Conservation (phyloP, 2,329 filamentous ascomycete genomes). For the Byssoonygena ceratinophila region DNA sequence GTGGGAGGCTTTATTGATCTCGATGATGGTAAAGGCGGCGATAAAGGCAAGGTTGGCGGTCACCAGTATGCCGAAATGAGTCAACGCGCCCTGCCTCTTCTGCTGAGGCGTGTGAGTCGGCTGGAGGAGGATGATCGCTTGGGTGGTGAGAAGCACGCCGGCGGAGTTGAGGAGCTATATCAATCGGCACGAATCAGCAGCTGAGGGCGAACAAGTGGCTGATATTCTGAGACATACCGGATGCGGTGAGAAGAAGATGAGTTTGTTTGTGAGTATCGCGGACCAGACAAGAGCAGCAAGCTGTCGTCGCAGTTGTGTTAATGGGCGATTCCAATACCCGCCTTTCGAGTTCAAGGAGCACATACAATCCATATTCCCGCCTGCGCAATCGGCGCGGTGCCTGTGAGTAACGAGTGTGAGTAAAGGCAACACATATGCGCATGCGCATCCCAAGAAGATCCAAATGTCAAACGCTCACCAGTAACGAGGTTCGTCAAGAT, state of each 20-base stretch:
- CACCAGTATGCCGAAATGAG: conserved; percentile 59
- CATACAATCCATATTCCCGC: conserved; percentile 60
- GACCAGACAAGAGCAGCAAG: conserved; percentile 69
- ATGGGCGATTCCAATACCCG: neutral
- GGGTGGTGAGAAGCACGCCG: conserved; percentile 62
- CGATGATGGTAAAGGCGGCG: conserved; percentile 36
- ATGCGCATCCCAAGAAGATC: too few relatives aligned
- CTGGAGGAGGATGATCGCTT: conserved; percentile 76
- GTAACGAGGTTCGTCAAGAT: conserved; percentile 62
- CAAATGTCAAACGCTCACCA: too few relatives aligned
- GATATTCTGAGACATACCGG: conserved; percentile 54
- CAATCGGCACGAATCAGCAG: neutral
- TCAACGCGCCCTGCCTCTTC: conserved; percentile 53
- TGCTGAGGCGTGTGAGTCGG: conserved; percentile 68
- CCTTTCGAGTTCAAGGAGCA: conserved; percentile 3
- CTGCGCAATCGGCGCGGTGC: conserved; percentile 72
- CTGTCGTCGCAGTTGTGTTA: conserved; percentile 25
- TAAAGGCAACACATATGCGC: too few relatives aligned
- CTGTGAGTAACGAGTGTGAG: conserved; percentile 35
- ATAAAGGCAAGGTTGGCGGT: conserved; percentile 40
- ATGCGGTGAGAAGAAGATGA: conserved; percentile 81
- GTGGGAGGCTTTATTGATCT: conserved; percentile 67
- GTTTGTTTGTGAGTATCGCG: conserved; percentile 55
- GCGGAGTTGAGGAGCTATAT: conserved; percentile 46
- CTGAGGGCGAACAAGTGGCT: neutral